These are phyloP conservation scores for Eragrostis nindensis DNA, from an alignment of 176 grass and related monocot genomes.

Conservation along the genomic window DNA sequence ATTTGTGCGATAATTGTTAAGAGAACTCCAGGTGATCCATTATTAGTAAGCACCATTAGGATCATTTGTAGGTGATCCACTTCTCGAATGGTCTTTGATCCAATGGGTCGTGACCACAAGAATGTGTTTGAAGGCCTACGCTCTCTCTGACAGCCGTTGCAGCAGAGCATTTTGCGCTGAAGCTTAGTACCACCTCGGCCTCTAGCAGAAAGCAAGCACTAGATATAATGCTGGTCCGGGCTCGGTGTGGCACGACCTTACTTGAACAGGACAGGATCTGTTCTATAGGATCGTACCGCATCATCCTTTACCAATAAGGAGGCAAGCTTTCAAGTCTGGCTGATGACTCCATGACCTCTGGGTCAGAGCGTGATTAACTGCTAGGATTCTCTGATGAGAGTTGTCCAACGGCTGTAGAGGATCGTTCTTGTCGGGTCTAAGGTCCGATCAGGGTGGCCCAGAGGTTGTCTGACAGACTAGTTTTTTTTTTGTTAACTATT, in stretches of 20 bases:
- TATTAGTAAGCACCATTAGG: no score
- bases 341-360: not conserved
- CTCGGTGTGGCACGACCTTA: not conserved
- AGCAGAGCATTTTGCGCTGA: not conserved
- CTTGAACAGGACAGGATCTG: constrained; percentile 45
- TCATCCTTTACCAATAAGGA: constrained; percentile 6
- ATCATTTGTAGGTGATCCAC: no score
- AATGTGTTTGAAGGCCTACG: not conserved
- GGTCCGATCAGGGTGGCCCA: not conserved
- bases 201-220: rapidly evolving
- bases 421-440: not conserved
- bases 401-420: not conserved
- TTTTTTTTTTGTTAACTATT: no score
- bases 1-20: not conserved
- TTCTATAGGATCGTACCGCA: constrained; percentile 15
- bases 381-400: no score
- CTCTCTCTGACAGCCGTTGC: not conserved
- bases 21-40: not conserved
- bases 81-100: no score
- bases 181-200: not conserved
- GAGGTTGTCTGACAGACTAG: not conserved
- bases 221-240: rapidly evolving
- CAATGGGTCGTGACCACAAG: not conserved
- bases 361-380: no score
- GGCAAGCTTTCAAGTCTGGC: constrained; percentile 1